A percentile compares a stretch with the other conserved stretches of the same genome.
Conservation (phyloP, 805 yeast species). For the Candida koratica region DNA sequence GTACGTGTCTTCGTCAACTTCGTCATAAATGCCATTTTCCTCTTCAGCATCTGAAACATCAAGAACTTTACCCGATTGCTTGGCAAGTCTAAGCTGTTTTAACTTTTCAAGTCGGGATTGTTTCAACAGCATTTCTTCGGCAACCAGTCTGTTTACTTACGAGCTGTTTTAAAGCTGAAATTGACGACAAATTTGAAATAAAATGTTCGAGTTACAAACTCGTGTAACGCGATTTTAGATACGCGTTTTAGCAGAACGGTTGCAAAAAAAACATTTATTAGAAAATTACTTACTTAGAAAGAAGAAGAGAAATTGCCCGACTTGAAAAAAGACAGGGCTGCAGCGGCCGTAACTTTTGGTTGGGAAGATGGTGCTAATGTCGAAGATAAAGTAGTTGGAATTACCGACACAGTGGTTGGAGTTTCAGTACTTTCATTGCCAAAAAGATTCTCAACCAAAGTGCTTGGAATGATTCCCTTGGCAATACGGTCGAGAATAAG, state of each 20-base stretch:
- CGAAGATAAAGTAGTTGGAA: neutral
- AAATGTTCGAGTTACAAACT: neutral
- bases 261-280: neutral
- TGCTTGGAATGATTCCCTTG: constrained; percentile 19
- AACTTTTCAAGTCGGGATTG: constrained; percentile 20
- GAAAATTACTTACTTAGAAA: neutral
- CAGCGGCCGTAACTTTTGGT: neutral
- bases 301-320: neutral
- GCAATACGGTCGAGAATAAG: constrained; percentile 18
- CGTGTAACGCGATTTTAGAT: constrained; percentile 3
- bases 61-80: constrained; percentile 53
- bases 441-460: constrained; percentile 10
- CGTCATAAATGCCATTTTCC: constrained; percentile 60
- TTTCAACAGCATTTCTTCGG: constrained; percentile 28
- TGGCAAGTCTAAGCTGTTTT: constrained; percentile 18
- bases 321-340: neutral
- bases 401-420: neutral
- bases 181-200: too few species aligned
- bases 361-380: neutral
- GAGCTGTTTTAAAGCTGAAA: neutral
- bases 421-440: neutral
- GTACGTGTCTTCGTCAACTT: constrained; percentile 77
- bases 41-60: constrained; percentile 42
- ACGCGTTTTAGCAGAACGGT: constrained; percentile 2
- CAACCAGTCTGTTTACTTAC: neutral